Conservation (phyloP, 129 eudicot genomes). For the Cynara cardunculus region DNA sequence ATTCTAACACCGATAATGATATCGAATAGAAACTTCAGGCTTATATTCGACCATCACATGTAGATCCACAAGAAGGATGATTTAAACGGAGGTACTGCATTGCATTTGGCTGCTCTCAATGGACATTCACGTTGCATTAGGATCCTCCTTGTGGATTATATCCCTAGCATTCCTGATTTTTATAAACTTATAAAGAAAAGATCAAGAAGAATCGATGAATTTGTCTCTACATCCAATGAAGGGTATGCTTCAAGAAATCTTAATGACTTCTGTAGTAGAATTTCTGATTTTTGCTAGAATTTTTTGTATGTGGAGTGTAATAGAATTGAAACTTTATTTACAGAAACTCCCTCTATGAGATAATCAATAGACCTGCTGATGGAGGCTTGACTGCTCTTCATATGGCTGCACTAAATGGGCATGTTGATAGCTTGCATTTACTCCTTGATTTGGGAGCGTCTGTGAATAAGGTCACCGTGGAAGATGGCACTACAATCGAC, state of each 20-base stretch:
- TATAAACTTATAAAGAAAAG: slow-evolving; percentile 53
- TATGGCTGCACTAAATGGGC: slow-evolving; percentile 98
- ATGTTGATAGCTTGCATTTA: slow-evolving; percentile 70
- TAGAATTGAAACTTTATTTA: slow-evolving; percentile 6
- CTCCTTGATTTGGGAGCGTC: slow-evolving; percentile 93
- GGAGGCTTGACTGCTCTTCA: slow-evolving; percentile 99
- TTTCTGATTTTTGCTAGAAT: neutral
- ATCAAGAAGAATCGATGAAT: slow-evolving; percentile 34
- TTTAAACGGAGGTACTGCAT: slow-evolving; percentile 89
- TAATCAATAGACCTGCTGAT: slow-evolving; percentile 74
- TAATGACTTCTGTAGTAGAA: neutral
- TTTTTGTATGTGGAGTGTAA: slow-evolving; percentile 10
- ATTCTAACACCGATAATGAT: slow-evolving; percentile 2
- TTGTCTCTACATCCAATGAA: slow-evolving; percentile 40
- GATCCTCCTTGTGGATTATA: slow-evolving; percentile 83
- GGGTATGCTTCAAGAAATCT: slow-evolving; percentile 39
- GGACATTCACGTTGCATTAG: slow-evolving; percentile 92
- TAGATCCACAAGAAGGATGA: slow-evolving; percentile 88
- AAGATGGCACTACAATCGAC: slow-evolving; percentile 92
- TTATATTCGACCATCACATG: slow-evolving; percentile 16
- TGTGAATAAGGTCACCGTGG: slow-evolving; percentile 54
- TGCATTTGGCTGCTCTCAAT: slow-evolving; percentile 93
- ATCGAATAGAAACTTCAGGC: neutral
- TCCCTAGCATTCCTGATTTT: slow-evolving; percentile 72
- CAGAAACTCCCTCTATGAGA: slow-evolving; percentile 58